Evolutionary conservation across 2,329 filamentous ascomycete genomes (phyloP), one percentile per base, ranked within the genome.

Genomic region (Aspergillus alliaceus): DNA sequence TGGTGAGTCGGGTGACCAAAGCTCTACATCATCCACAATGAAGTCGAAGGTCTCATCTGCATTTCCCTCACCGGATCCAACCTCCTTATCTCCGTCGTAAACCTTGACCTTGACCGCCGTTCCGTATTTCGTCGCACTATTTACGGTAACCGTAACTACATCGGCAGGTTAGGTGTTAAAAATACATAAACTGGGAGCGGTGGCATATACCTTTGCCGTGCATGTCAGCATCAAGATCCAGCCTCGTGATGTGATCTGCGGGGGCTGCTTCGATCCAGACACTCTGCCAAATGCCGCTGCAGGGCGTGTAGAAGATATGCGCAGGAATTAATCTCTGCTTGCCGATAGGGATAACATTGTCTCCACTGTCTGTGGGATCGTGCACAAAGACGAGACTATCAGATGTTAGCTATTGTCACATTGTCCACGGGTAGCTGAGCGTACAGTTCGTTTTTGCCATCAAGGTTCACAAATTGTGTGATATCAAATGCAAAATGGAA

Each of bases 281-380:
- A 18, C 81, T 82, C 67, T 90, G 88, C 88, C 88, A 91, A 61
- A 91, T 90, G 5, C 88, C 88, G 32, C 85, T 87, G 68, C 87
- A 90, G 0, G 88, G 85, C 0, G 85, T 85, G 69, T 90, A 90
- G 70, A 88, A 90, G 58, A 90, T 90, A 63, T 72, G 70, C 18
- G 60, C 63, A 1, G 82, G 84, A 0, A 72, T 74, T 1, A 81
- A 66, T 0, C 81, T 83, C 69, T 89, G 87, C 68, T 90, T 89
- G 60, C 88, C 88, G 42, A 88, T 80, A 0, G 87, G 87, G 40
- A 88, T 86, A 12, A 86, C 79, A 56, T 79, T 76, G 5, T 73
- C 71, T 2, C 77, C 77, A 29, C 70, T 67, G 64, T 90, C 87
- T 0, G 88, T 90, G 0, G 88, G 88, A 59, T 90, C 88, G 53